A percentile compares a stretch with the other conserved stretches of the same genome.
phyloP scores from a whole-genome alignment of 805 yeast species.

The Monosporozyma servazzii region DNA sequence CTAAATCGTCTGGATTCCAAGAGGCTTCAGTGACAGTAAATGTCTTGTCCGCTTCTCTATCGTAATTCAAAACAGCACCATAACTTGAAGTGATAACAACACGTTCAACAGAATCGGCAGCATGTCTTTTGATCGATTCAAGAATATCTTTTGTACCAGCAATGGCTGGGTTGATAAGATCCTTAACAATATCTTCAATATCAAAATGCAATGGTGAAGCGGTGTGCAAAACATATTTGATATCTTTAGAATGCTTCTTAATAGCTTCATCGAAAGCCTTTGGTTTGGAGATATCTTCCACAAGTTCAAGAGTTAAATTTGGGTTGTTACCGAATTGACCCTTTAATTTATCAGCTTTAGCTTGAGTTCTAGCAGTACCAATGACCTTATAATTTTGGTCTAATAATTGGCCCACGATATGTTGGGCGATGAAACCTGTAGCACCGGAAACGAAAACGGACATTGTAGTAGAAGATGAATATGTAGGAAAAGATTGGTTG shows the following conservation, averaged over 20 bases:
- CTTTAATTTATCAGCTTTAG: conserved; percentile 34
- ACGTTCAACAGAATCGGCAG: conserved; percentile 35
- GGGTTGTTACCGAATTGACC: conserved; percentile 24
- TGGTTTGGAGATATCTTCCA: conserved; percentile 27
- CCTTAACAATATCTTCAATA: conserved; percentile 37
- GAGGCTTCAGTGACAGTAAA: conserved; percentile 36
- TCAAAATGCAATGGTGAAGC: conserved; percentile 51
- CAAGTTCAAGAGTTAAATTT: conserved; percentile 28
- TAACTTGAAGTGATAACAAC: conserved; percentile 47
- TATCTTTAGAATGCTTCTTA: conserved; percentile 37
- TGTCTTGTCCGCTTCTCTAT: conserved; percentile 29
- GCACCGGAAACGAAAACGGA: conserved; percentile 45
- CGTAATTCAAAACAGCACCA: conserved; percentile 37
- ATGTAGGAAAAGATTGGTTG: background rate
- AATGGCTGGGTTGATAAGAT: conserved; percentile 47
- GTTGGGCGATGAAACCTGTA: conserved; percentile 46
- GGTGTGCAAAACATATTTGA: conserved; percentile 47
- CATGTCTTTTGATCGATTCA: conserved; percentile 36
- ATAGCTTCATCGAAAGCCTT: conserved; percentile 41
- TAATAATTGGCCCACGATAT: conserved; percentile 36
- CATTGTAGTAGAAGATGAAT: conserved; percentile 5
- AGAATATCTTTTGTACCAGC: conserved; percentile 47
- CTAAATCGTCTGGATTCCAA: conserved; percentile 50
- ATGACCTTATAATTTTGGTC: conserved; percentile 35
- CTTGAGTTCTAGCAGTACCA: conserved; percentile 42